phyloP scores from a whole-genome alignment of 805 yeast genomes.

The Suhomyces xylopsoci region DNA sequence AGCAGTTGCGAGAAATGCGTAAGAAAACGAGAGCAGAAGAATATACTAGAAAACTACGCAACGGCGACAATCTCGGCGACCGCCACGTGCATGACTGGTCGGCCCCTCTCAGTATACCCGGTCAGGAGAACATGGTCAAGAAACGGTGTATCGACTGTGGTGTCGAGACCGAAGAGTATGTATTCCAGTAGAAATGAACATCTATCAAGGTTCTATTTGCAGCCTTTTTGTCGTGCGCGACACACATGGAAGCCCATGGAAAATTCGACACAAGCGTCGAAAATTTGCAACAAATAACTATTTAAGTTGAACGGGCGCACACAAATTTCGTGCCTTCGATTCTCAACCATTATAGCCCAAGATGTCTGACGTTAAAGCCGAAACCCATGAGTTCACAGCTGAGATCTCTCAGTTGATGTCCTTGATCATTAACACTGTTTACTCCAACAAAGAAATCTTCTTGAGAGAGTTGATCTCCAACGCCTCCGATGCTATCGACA shows the following conservation, averaged over 20 bases:
- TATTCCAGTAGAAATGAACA: conserved; percentile 11
- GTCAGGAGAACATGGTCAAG: conserved; percentile 35
- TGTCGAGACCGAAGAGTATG: conserved; percentile 75
- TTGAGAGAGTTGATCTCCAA: conserved; percentile 98
- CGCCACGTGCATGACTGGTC: conserved; percentile 78
- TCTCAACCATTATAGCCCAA: conserved; percentile 10
- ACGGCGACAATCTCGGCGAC: conserved; percentile 51
- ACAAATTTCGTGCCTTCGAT: not conserved
- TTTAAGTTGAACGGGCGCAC: conserved; percentile 1
- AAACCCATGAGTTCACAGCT: conserved; percentile 97
- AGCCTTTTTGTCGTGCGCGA: conserved; percentile 7
- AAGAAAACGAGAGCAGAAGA: conserved; percentile 91
- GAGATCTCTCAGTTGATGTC: conserved; percentile 99
- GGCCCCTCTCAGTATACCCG: conserved; percentile 48
- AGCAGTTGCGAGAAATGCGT: conserved; percentile 82
- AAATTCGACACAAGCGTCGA: conserved; percentile 21
- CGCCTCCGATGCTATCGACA: conserved; percentile 98
- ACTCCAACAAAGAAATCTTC: conserved; percentile 98
- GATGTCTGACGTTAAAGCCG: conserved; percentile 57
- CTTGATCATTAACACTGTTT: conserved; percentile 98
- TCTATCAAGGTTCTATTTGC: not conserved
- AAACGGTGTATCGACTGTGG: conserved; percentile 81
- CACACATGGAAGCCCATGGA: conserved; percentile 29
- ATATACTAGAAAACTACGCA: conserved; percentile 65
- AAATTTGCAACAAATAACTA: conserved; percentile 14